Percentiles rank a stretch among this genome's conserved stretches.
Evolutionary conservation across 2,329 filamentous ascomycete species (phyloP).

Genomic region (Paracorniculantispora psalliotae): DNA sequence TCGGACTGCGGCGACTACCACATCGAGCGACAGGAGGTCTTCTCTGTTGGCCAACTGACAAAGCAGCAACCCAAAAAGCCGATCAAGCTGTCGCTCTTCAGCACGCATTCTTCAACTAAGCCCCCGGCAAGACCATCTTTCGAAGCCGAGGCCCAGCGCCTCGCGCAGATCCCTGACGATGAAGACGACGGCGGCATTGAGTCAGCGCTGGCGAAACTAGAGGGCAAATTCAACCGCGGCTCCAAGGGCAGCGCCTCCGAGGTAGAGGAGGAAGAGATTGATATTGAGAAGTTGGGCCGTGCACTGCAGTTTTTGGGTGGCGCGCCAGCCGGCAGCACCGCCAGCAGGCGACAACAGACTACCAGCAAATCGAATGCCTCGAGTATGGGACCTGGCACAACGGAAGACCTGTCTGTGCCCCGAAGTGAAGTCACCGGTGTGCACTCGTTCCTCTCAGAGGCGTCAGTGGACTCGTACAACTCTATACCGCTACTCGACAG

Average conservation of each 20-base stretch:
- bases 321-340: neutral
- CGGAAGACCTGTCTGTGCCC: neutral
- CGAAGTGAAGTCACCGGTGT: constrained; percentile 17
- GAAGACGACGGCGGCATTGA: constrained; percentile 79
- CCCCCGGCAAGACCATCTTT: constrained; percentile 70
- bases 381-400: neutral
- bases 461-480: constrained; percentile 69
- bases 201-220: constrained; percentile 84
- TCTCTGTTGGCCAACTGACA: constrained; percentile 56
- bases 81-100: constrained; percentile 47
- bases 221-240: constrained; percentile 72
- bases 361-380: neutral
- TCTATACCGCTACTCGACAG: constrained; percentile 74
- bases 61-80: constrained; percentile 42
- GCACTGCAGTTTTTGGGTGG: constrained; percentile 12
- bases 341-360: neutral
- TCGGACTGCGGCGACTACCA: constrained; percentile 15
- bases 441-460: constrained; percentile 50
- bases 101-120: constrained; percentile 54
- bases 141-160: constrained; percentile 78
- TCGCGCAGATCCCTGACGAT: constrained; percentile 85
- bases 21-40: constrained; percentile 38
- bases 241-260: constrained; percentile 21
- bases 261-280: constrained; percentile 17
- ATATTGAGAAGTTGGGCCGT: constrained; percentile 14